Percentiles rank a stretch among this genome's conserved stretches.
These are phyloP conservation scores for Aspergillus sergii DNA, from an alignment of 2,329 filamentous ascomycete genomes.

Conservation along the genomic window DNA sequence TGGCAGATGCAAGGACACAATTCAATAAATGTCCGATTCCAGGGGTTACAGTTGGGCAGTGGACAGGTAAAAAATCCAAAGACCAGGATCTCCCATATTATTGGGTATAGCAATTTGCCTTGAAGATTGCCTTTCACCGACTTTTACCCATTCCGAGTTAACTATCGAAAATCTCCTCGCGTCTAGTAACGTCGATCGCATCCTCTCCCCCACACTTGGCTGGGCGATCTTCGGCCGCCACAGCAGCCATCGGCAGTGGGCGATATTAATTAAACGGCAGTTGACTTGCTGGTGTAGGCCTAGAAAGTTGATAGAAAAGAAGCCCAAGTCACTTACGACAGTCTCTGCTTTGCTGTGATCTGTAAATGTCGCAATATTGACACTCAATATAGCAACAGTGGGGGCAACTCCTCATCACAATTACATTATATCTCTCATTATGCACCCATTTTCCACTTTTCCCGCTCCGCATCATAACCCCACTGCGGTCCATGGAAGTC, in stretches of 20 bases:
- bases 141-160: neutral
- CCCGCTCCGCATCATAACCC: neutral
- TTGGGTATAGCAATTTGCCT: neutral
- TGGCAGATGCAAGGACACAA: neutral
- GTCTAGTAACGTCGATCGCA: neutral
- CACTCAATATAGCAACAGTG: neutral
- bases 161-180: neutral
- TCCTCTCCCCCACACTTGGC: neutral
- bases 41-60: neutral
- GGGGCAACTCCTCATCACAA: neutral
- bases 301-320: neutral
- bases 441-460: neutral
- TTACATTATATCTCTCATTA: neutral
- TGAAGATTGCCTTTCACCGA: neutral
- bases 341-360: neutral
- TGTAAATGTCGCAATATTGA: neutral
- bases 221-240: neutral
- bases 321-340: neutral
- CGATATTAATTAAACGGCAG: neutral
- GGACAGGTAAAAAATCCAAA: neutral
- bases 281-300: neutral
- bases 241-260: neutral
- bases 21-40: neutral
- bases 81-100: neutral
- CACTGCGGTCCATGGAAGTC: neutral